Evolutionary conservation across 2,329 filamentous ascomycete species (phyloP), one percentile per base, ranked within the genome.

Genomic region (Metarhizium brunneum): DNA sequence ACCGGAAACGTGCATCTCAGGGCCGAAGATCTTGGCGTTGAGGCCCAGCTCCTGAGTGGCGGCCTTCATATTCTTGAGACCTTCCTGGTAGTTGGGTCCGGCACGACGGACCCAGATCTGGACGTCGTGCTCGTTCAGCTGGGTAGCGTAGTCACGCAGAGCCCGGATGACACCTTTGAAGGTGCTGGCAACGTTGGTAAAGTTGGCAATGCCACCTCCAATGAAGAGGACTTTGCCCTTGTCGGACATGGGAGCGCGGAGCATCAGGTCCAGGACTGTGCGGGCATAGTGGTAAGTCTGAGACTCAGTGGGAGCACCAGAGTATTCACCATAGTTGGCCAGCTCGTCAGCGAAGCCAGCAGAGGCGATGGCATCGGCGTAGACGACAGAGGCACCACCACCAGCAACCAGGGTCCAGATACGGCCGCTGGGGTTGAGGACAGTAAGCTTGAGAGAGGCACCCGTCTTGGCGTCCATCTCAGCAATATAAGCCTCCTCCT

Each of bases 151-250:
- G 76, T 97, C 94, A 63, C 92, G 86, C 63, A 99, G 84, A 58
- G 94, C 94, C 65, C 90, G 88, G 73, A 99, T 99, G 74, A 99
- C 92, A 80, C 94, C 94, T 85, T 99, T 99, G 88, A 99, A 99
- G 62, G 94, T 99, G 66, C 88, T 94, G 59, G 94, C 94, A 55
- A 99, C 94, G 78, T 97, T 99, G 82, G 94, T 99, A 81, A 99
- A 99, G 87, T 99, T 99, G 82, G 94, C 94, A 83, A 99, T 99
- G 83, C 94, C 94, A 79, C 94, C 94, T 75, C 94, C 94, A 64
- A 99, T 97, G 84, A 99, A 99, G 63, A 99, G 87, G 54, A 99
- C 90, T 84, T 97, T 99, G 80, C 94, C 94, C 69, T 96, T 87
- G 59, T 89, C 83, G 74, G 84, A 81, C 70, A 84, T 74, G 57